Evolutionary conservation across 345 rosid genomes (phyloP).

Genomic region (Bruguiera gymnorhiza): DNA sequence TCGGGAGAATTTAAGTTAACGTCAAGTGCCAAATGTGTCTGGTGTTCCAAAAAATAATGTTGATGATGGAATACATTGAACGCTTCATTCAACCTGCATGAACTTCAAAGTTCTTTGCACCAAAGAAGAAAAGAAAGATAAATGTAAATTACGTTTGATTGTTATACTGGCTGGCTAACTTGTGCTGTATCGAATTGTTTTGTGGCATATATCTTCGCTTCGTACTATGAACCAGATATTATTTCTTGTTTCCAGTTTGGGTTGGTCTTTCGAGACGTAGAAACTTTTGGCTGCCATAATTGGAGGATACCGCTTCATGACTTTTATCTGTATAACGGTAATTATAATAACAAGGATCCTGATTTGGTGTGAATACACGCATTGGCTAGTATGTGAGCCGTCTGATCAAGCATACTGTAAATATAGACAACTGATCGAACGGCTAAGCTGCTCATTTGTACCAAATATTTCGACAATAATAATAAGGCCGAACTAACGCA

Average conservation of each 20-base stretch:
- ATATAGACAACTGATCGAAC: too few relatives aligned
- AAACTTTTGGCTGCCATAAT: not conserved
- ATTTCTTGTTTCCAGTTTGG: not conserved
- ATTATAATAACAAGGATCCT: not conserved
- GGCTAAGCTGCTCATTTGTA: too few relatives aligned
- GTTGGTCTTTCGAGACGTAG: not conserved
- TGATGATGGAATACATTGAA: conserved; percentile 1
- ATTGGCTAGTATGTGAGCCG: too few relatives aligned
- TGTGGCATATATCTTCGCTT: not conserved
- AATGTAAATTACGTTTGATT: not conserved
- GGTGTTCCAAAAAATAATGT: conserved; percentile 4
- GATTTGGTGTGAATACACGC: not conserved
- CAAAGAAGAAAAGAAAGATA: not conserved
- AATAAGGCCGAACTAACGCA: too few relatives aligned
- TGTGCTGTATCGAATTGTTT: not conserved
- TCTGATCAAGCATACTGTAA: too few relatives aligned
- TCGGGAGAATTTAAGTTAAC: not conserved
- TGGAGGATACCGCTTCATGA: too few relatives aligned
- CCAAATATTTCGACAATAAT: too few relatives aligned
- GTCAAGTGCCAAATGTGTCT: not conserved
- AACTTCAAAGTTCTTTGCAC: not conserved
- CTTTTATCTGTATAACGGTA: not conserved
- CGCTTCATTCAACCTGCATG: conserved; percentile 2
- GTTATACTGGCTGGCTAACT: not conserved
- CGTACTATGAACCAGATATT: not conserved